phyloP scores from a whole-genome alignment of 805 yeast genomes.

The Scheffersomyces coipomensis region DNA sequence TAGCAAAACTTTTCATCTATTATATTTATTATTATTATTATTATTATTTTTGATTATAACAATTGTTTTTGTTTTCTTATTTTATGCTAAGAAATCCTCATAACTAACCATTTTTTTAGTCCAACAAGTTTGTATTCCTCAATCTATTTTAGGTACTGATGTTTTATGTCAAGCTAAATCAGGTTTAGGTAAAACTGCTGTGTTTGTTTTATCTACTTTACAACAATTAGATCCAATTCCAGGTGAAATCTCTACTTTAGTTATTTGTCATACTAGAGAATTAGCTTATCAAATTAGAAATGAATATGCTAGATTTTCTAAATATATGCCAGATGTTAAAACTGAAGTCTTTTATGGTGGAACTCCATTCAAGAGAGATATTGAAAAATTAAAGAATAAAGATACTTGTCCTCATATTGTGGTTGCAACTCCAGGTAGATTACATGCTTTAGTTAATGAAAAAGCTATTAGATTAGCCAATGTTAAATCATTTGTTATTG shows the following conservation, averaged over 20 bases:
- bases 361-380: conserved; percentile 78
- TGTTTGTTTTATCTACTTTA: conserved; percentile 90
- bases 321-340: conserved; percentile 96
- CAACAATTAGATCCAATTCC: conserved; percentile 97
- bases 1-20: too few relatives aligned
- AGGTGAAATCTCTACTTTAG: conserved; percentile 93
- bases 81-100: background rate
- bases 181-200: conserved; percentile 99
- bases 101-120: conserved; percentile 48
- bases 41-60: background rate
- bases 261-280: conserved; percentile 97
- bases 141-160: conserved; percentile 95
- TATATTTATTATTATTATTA: too few relatives aligned
- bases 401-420: conserved; percentile 95
- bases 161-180: conserved; percentile 99
- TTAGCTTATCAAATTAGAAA: conserved; percentile 97
- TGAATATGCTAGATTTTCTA: conserved; percentile 95
- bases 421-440: conserved; percentile 98
- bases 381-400: conserved; percentile 83
- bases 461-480: conserved; percentile 82
- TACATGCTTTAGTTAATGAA: conserved; percentile 90
- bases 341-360: conserved; percentile 98
- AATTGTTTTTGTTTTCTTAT: background rate
- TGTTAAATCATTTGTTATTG: conserved; percentile 92
- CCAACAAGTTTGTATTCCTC: conserved; percentile 98